These are phyloP conservation scores for Macrophomina phaseolina DNA, from an alignment of 2,329 filamentous ascomycete genomes.

Conservation along the genomic window DNA sequence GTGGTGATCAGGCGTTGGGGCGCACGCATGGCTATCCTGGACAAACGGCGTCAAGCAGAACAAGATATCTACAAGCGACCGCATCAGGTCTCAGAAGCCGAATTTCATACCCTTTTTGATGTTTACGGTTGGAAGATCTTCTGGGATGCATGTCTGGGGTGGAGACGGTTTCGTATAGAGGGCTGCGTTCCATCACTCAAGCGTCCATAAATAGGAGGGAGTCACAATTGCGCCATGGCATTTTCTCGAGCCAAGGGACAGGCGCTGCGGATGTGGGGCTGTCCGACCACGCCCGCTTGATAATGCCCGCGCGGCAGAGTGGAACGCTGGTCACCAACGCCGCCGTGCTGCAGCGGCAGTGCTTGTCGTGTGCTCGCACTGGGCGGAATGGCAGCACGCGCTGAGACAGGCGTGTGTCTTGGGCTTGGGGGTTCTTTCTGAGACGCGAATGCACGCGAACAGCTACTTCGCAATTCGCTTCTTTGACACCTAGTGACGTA, in stretches of 20 bases:
- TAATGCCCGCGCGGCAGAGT: neutral
- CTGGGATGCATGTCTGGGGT: neutral
- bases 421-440: neutral
- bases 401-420: conserved; percentile 7
- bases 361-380: conserved; percentile 5
- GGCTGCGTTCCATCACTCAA: conserved; percentile 4
- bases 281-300: conserved; percentile 12
- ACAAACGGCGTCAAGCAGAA: neutral
- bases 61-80: conserved; percentile 14
- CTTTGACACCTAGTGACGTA: conserved; percentile 1
- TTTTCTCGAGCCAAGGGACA: neutral
- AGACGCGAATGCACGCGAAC: conserved; percentile 22
- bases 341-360: conserved; percentile 7
- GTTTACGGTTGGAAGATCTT: neutral
- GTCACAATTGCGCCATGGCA: conserved; percentile 10
- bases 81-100: conserved; percentile 19
- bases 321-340: neutral
- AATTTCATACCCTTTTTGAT: conserved; percentile 18
- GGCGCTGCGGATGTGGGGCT: conserved; percentile 14
- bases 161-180: conserved; percentile 5
- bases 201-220: conserved; percentile 15
- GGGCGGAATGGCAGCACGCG: neutral
- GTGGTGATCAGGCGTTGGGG: conserved; percentile 25
- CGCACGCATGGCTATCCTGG: conserved; percentile 26
- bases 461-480: conserved; percentile 8